phyloP scores from a whole-genome alignment of 257 asterid genomes.

The Plantago major region DNA sequence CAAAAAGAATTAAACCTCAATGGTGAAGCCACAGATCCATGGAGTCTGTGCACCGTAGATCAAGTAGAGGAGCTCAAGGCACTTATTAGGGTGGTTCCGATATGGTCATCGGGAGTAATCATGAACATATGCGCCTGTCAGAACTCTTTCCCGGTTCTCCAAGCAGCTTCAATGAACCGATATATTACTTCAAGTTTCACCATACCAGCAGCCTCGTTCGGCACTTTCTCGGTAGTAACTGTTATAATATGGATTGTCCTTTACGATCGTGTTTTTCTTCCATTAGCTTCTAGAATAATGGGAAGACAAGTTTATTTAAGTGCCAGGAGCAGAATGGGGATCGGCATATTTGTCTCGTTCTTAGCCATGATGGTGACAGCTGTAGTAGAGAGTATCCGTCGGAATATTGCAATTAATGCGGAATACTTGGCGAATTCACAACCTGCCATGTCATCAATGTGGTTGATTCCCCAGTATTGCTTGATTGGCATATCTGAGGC shows the following conservation, averaged over 20 bases:
- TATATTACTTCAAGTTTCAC: constrained; percentile 39
- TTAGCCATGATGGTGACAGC: constrained; percentile 45
- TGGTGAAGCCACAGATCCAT: constrained; percentile 38
- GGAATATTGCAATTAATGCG: constrained; percentile 12
- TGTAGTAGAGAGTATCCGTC: constrained; percentile 41
- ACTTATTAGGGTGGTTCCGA: constrained; percentile 47
- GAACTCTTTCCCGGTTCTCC: constrained; percentile 50
- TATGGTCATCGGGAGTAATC: constrained; percentile 67
- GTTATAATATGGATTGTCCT: constrained; percentile 44
- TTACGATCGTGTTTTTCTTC: constrained; percentile 53
- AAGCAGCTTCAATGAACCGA: constrained; percentile 60
- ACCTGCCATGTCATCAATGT: constrained; percentile 48
- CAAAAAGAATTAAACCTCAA: constrained; percentile 31
- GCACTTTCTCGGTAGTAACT: constrained; percentile 35
- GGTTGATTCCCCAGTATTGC: constrained; percentile 61
- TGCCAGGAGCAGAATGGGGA: constrained; percentile 58
- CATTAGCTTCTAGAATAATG: constrained; percentile 47
- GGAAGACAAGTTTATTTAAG: constrained; percentile 35
- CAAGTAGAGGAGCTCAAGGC: constrained; percentile 78
- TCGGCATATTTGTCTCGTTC: constrained; percentile 51
- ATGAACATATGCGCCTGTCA: constrained; percentile 44
- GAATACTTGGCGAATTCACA: not conserved
- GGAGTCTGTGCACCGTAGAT: constrained; percentile 64
- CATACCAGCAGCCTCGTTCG: constrained; percentile 71
- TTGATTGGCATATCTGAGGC: constrained; percentile 64